Conservation (phyloP, 148 eudicot genomes). For the Vaccinium myrtillus region DNA sequence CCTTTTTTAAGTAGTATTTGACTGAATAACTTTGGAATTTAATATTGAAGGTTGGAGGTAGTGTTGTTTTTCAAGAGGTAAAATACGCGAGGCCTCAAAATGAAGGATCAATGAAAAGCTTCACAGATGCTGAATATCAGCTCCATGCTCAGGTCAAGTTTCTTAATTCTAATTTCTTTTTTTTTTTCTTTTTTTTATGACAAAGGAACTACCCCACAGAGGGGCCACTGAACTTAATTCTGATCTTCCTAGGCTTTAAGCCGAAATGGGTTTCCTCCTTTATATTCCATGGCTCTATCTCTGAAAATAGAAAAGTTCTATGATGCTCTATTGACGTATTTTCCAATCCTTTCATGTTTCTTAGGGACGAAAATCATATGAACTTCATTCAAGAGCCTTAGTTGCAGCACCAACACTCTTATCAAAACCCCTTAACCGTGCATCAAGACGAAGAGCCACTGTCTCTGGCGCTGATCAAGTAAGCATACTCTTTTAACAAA, state of each 20-base stretch:
- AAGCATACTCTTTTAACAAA: slow-evolving; percentile 20
- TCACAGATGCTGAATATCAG: slow-evolving; percentile 20
- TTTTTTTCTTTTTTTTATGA: too few species aligned
- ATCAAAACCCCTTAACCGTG: slow-evolving; percentile 13
- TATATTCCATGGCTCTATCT: neutral
- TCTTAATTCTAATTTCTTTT: neutral
- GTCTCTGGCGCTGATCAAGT: slow-evolving; percentile 33
- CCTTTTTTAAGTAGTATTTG: neutral
- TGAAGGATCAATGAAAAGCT: slow-evolving; percentile 3
- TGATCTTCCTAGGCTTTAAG: neutral
- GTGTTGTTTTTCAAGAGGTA: slow-evolving; percentile 3
- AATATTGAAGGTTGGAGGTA: slow-evolving; percentile 8
- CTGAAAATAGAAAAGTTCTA: neutral
- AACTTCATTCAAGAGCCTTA: slow-evolving; percentile 16
- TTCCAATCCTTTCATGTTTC: neutral
- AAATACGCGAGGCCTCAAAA: neutral
- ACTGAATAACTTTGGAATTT: neutral
- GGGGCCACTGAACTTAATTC: too few species aligned
- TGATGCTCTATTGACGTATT: slow-evolving; percentile 6
- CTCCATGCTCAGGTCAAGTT: slow-evolving; percentile 14
- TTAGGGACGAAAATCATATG: slow-evolving; percentile 17
- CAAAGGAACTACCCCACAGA: too few species aligned
- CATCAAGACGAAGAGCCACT: slow-evolving; percentile 29
- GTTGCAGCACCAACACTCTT: slow-evolving; percentile 13
- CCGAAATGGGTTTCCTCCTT: neutral